Conservation (phyloP, 2,329 filamentous ascomycete genomes). For the Pseudopyricularia javanii region DNA sequence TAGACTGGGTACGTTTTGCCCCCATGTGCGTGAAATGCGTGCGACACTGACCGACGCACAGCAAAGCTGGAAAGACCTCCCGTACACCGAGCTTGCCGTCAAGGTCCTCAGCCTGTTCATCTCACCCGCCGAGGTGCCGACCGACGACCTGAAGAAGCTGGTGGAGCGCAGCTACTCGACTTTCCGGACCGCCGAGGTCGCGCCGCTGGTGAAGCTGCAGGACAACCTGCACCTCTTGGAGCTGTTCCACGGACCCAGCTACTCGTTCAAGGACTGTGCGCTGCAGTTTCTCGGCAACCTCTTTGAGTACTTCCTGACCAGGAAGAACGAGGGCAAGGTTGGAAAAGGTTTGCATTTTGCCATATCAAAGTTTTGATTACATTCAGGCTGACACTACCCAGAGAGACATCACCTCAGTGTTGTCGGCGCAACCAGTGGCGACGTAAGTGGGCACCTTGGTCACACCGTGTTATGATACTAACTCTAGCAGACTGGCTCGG, state of each 20-base stretch:
- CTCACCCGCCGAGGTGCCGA: constrained; percentile 68
- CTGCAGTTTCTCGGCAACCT: constrained; percentile 94
- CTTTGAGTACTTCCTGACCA: constrained; percentile 75
- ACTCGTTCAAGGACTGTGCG: constrained; percentile 91
- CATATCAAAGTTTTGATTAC: too few relatives aligned
- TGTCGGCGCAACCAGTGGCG: constrained; percentile 75
- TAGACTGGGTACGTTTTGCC: constrained; percentile 20
- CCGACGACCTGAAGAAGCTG: constrained; percentile 68
- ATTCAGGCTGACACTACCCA: constrained; percentile 10
- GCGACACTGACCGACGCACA: not conserved
- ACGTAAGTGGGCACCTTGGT: constrained; percentile 19
- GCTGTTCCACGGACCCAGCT: constrained; percentile 91
- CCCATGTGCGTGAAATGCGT: not conserved
- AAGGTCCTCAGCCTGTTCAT: constrained; percentile 83
- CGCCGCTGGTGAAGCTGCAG: constrained; percentile 68
- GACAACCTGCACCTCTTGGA: constrained; percentile 77
- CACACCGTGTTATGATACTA: not conserved
- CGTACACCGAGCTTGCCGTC: constrained; percentile 71
- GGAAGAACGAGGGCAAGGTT: constrained; percentile 58
- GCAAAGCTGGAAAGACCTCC: constrained; percentile 63
- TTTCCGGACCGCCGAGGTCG: constrained; percentile 69
- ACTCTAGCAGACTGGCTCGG: constrained; percentile 56
- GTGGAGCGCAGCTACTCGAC: constrained; percentile 79
- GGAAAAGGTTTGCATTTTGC: constrained; percentile 35
- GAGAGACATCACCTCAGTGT: constrained; percentile 74